Base-by-base conservation (phyloP, 2,329 filamentous ascomycete genomes). In the Trichoderma sp. region DNA sequence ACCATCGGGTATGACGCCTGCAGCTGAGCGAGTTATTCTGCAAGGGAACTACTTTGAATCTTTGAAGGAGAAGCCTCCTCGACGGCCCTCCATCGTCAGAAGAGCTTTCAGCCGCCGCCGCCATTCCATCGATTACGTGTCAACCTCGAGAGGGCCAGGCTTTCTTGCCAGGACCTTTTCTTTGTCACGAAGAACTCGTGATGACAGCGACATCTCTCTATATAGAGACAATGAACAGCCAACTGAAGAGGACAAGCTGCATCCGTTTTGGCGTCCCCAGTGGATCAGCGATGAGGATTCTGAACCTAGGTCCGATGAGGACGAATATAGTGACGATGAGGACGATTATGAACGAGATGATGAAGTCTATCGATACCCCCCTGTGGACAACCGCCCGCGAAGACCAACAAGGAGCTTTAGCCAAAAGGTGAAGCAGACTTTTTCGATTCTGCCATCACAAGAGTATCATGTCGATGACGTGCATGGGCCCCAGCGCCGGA, bases 241-340 rank as follows among this genome's bases (percentile, higher is more conserved):
- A 2, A 78, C 82, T 2, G 88, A 91, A 59, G 84, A 85, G 50
- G 83, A 83, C 61, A 88, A 85, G 74, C 79, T 91, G 15, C 88
- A 91, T 77, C 88, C 89, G 1, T 86, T 87, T 75, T 91, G 89
- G 89, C 84, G 86, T 7, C 88, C 89, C n/a, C 79, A 85, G 15
- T 85, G 85, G 74, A 82, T 80, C 1, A 71, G 64, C 17, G 70
- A 81, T 17, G 79, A 80, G 2, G 77, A 80, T 17, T 78, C 75
- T 28, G 78, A 79, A 15, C 78, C 78, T 47, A 76, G 76, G 58
- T 75, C 78, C 68, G 81, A 82, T 23, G 76, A 81, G 20, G 80
- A 83, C n/a, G 76, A 81, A 20, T 78, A 78, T 47, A 76, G 76
- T 58, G 75, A 79, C 68, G 81, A 82, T 23, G 76, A 81, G 0